phyloP scores from a whole-genome alignment of 2,329 filamentous ascomycete species.

The Apiospora saccharicola region DNA sequence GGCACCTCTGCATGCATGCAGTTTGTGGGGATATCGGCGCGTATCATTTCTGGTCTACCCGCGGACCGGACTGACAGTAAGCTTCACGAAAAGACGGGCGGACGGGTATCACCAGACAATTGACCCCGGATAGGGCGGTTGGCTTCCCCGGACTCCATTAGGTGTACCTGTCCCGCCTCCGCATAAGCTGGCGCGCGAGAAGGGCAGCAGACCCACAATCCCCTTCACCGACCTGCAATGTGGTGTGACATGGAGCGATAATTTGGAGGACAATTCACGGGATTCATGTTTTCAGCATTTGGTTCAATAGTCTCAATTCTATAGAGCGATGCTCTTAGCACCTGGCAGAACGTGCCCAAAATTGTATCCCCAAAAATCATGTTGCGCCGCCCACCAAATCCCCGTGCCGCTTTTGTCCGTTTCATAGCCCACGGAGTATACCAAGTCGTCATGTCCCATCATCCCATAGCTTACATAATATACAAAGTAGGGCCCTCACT shows the following conservation, averaged over 20 bases:
- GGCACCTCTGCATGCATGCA: not conserved
- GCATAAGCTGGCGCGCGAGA: not conserved
- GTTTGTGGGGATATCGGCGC: not conserved
- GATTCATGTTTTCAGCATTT: not conserved
- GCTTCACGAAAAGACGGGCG: not conserved
- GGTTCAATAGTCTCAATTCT: not conserved
- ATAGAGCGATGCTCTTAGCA: not conserved
- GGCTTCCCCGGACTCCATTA: not conserved
- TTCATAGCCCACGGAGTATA: not conserved
- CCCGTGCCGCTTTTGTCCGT: not conserved
- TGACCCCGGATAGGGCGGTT: not conserved
- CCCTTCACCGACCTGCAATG: not conserved
- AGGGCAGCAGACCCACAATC: not conserved
- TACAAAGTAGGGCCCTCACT: not conserved
- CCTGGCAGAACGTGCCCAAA: not conserved
- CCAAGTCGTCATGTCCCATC: not conserved
- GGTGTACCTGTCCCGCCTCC: not conserved
- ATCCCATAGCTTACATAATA: not conserved
- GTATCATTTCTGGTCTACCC: not conserved
- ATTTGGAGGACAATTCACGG: not conserved
- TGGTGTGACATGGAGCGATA: not conserved
- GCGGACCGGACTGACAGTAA: not conserved
- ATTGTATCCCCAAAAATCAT: not conserved
- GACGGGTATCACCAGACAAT: not conserved
- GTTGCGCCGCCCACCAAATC: not conserved